phyloP scores from a whole-genome alignment of 2,329 filamentous ascomycete genomes.

The Dactylellina sp. region DNA sequence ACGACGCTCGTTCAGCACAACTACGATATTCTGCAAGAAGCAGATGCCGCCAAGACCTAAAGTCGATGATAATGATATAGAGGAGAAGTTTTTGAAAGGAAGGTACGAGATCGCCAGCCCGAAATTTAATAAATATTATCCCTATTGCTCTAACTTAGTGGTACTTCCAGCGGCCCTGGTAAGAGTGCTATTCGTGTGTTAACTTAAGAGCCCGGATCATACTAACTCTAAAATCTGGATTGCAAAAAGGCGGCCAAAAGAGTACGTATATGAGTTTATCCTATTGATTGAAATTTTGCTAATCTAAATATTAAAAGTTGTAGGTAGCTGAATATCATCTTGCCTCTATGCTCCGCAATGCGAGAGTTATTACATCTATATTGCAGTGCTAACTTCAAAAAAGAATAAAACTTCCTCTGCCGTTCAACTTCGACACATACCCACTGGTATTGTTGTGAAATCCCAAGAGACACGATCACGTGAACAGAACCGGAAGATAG shows the following conservation, averaged over 20 bases:
- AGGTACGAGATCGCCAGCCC: constrained; percentile 51
- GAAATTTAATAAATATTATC: neutral
- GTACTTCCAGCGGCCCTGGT: constrained; percentile 14
- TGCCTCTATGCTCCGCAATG: constrained; percentile 1
- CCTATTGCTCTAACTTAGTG: constrained; percentile 74
- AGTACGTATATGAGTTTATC: constrained; percentile 8
- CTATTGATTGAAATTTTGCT: neutral
- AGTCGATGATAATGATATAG: constrained; percentile 81
- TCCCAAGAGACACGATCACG: constrained; percentile 90
- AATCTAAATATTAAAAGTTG: constrained; percentile 16
- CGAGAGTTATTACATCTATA: neutral
- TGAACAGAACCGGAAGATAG: constrained; percentile 86
- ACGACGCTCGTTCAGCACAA: constrained; percentile 54
- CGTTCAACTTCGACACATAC: constrained; percentile 89
- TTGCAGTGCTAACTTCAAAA: constrained; percentile 9
- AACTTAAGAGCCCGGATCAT: neutral
- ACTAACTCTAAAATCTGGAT: neutral
- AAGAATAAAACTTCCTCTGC: constrained; percentile 96
- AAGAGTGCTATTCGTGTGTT: constrained; percentile 3
- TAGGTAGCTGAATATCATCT: constrained; percentile 23
- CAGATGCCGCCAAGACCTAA: constrained; percentile 80
- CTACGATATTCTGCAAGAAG: constrained; percentile 64
- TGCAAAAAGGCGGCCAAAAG: constrained; percentile 41
- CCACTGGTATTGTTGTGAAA: constrained; percentile 93
- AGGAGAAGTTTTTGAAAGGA: constrained; percentile 88